These are phyloP conservation scores for Psilocybe azurescens DNA, from an alignment of 768 basidiomycete species.

Conservation along the genomic window DNA sequence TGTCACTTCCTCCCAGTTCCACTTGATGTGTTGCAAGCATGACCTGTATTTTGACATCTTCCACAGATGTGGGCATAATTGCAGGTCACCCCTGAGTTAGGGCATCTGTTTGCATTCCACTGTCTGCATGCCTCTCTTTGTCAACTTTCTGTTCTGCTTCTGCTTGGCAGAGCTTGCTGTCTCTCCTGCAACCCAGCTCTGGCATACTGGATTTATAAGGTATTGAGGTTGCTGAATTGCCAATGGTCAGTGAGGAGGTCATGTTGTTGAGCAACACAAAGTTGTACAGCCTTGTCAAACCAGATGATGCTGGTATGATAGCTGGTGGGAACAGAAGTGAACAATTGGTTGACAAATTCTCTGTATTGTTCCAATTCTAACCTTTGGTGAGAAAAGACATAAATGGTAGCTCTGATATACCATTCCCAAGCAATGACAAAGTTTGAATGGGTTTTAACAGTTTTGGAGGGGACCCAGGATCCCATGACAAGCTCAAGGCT, in stretches of 20 bases:
- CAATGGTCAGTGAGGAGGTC: slow-evolving; percentile 21
- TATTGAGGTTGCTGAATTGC: slow-evolving; percentile 19
- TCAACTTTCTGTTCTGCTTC: too few relatives aligned
- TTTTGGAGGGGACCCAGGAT: slow-evolving; percentile 6
- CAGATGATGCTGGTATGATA: slow-evolving; percentile 28
- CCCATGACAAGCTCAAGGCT: slow-evolving; percentile 8
- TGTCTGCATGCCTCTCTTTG: slow-evolving; percentile 17
- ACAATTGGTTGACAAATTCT: slow-evolving; percentile 14
- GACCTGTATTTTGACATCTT: slow-evolving; percentile 15
- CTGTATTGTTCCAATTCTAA: slow-evolving; percentile 18
- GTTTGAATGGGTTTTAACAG: slow-evolving; percentile 20
- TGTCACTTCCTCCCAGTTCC: not conserved
- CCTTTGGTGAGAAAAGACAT: slow-evolving; percentile 27
- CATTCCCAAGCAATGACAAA: slow-evolving; percentile 30
- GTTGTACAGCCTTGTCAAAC: slow-evolving; percentile 28
- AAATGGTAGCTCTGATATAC: slow-evolving; percentile 19
- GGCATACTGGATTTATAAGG: slow-evolving; percentile 17
- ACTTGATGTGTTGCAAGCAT: slow-evolving; percentile 9
- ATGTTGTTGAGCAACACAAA: slow-evolving; percentile 5
- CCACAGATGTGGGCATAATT: slow-evolving; percentile 22
- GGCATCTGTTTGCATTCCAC: slow-evolving; percentile 21
- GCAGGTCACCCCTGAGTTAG: slow-evolving; percentile 17
- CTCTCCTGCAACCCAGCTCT: not conserved
- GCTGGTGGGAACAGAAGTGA: slow-evolving; percentile 15
- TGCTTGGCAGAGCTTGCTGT: not conserved